Conservation (phyloP, 1,139 yeast species). For the Protomyces inundatus region DNA sequence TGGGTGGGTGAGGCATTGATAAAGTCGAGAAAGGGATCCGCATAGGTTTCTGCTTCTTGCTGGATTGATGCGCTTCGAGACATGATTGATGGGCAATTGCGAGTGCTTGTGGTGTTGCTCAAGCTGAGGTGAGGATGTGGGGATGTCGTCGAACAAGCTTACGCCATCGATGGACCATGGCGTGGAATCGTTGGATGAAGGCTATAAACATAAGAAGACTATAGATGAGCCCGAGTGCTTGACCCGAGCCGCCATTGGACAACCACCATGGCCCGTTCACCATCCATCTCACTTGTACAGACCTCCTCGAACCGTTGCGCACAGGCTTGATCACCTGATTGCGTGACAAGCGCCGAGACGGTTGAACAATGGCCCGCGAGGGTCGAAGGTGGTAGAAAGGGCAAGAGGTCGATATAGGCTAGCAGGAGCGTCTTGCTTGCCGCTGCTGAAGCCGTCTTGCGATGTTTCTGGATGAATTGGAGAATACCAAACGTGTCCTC, state of each 20-base stretch:
- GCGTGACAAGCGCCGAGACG: background rate
- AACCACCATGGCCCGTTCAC: constrained; percentile 6
- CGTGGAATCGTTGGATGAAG: no score
- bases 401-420: constrained; percentile 3
- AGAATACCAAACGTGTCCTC: constrained; percentile 6
- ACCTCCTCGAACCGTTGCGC: background rate
- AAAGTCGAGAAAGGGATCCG: constrained; percentile 9
- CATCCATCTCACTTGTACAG: constrained; percentile 16
- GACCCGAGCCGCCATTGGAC: background rate
- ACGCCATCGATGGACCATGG: no score
- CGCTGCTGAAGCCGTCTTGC: background rate
- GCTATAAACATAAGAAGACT: no score
- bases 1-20: constrained; percentile 50
- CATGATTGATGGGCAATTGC: no score
- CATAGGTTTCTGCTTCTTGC: background rate
- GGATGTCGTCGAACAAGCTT: no score
- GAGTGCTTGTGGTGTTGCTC: no score
- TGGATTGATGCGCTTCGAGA: no score
- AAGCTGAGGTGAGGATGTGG: no score
- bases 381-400: background rate
- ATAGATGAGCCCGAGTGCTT: no score
- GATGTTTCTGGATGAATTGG: background rate
- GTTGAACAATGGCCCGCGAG: background rate
- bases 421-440: background rate
- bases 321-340: background rate